A percentile compares a stretch with the other conserved stretches of the same genome.
Conservation (phyloP, 441 rosid genomes). For the Biscutella auriculata region DNA sequence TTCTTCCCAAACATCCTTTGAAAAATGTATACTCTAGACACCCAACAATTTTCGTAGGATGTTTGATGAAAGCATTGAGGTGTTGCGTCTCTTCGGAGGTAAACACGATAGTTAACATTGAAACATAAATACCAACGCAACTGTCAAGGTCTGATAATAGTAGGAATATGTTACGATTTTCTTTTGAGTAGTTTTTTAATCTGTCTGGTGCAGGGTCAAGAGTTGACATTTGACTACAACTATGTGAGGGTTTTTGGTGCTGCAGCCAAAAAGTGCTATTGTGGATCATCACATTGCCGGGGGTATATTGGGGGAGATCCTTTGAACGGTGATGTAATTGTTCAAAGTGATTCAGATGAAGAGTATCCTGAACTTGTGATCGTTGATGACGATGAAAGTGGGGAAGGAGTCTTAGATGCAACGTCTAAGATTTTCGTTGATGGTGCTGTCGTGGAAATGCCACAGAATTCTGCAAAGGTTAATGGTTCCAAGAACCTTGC, state of each 20-base stretch:
- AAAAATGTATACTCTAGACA: not conserved
- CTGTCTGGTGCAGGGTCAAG: conserved; percentile 58
- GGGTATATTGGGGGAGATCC: conserved; percentile 99
- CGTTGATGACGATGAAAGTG: conserved; percentile 25
- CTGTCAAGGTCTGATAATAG: not conserved
- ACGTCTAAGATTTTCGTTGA: conserved; percentile 23
- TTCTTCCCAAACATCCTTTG: not conserved
- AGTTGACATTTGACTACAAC: conserved; percentile 95
- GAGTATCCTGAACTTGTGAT: conserved; percentile 88
- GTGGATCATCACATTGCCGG: conserved; percentile 78
- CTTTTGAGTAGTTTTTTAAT: not conserved
- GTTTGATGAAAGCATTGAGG: not conserved
- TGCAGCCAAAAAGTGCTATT: conserved; percentile 92
- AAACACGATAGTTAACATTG: not conserved
- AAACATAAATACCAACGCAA: not conserved
- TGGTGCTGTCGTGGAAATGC: conserved; percentile 23
- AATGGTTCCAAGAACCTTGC: conserved; percentile 26
- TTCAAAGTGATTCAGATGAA: conserved; percentile 95
- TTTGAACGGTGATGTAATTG: conserved; percentile 51
- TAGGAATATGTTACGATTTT: not conserved
- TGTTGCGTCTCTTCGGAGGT: not conserved
- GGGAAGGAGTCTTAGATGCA: conserved; percentile 24
- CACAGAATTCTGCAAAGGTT: conserved; percentile 23
- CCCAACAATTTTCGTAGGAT: not conserved
- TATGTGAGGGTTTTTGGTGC: conserved; percentile 97